Base-by-base conservation (phyloP, 495 filamentous ascomycete genomes). In the Xylona heveae region DNA sequence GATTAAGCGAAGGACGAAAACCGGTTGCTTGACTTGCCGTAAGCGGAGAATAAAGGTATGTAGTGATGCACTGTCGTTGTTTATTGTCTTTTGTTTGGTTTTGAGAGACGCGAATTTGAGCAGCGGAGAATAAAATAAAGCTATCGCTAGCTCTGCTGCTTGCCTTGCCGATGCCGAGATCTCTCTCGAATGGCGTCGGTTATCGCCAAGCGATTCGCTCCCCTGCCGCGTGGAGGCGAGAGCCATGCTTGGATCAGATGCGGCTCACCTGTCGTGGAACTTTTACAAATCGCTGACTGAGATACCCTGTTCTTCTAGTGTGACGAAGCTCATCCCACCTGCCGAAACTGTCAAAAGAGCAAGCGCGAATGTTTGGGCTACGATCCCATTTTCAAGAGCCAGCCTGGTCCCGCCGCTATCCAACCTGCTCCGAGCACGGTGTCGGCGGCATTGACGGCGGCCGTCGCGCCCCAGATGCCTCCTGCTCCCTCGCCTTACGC, bases 11-110 rank as follows among this genome's bases (percentile, higher is more conserved):
- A 69, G 88, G 44, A 97, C 88, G 25, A 97, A 97, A 61, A 94
- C 88, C 3, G 88, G 88, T 9, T 97, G 88, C 53, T 55, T 95
- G 52, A 97, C 88, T 21, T 97, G 88, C 62, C 71, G 88, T 40
- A 94, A 94, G 53, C 71, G 88, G 45, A 67, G 88, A 54, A 95
- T 97, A 58, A 97, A 97, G 84, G 88, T 94, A 66, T 48, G 77
- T 71, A 38, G 34, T n/a, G n/a, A n/a, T n/a, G n/a, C n/a, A n/a
- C n/a, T n/a, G n/a, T n/a, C n/a, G n/a, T n/a, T n/a, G n/a, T n/a
- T n/a, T n/a, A n/a, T n/a, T n/a, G n/a, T n/a, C n/a, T n/a, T n/a
- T n/a, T n/a, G n/a, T n/a, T n/a, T n/a, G n/a, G n/a, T n/a, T n/a
- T n/a, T n/a, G n/a, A n/a, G n/a, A n/a, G n/a, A n/a, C n/a, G n/a